Conservation (phyloP, 768 basidiomycete genomes). For the Tylopilus sp. region DNA sequence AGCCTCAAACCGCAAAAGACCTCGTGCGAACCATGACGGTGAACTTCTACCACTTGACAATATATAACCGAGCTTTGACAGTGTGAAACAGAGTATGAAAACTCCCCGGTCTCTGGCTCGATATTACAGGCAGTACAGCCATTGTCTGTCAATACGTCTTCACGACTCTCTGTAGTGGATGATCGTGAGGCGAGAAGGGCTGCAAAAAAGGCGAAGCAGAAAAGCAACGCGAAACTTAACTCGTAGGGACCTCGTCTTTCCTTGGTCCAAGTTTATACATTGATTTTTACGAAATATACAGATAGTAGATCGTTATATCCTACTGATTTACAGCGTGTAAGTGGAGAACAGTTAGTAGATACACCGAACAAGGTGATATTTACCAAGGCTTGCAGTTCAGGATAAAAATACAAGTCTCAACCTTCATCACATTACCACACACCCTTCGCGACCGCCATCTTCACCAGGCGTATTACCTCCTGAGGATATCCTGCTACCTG, state of each 20-base stretch:
- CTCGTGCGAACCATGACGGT: slow-evolving; percentile 64
- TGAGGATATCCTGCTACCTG: slow-evolving; percentile 45
- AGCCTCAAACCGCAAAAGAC: slow-evolving; percentile 45
- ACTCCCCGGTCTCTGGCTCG: slow-evolving; percentile 7
- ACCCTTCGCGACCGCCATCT: slow-evolving; percentile 53
- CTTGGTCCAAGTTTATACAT: slow-evolving; percentile 9
- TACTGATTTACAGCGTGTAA: slow-evolving; percentile 13
- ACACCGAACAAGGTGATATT: slow-evolving; percentile 9
- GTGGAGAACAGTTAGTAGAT: slow-evolving; percentile 13
- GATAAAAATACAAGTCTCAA: slow-evolving; percentile 27
- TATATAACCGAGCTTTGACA: not conserved
- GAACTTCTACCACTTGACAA: not conserved
- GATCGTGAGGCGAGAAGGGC: slow-evolving; percentile 23
- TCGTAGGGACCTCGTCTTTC: slow-evolving; percentile 9
- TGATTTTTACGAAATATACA: slow-evolving; percentile 14
- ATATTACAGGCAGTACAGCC: not conserved
- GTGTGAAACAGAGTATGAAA: slow-evolving; percentile 31
- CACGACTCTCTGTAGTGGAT: slow-evolving; percentile 19
- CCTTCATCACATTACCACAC: slow-evolving; percentile 57
- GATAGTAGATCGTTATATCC: slow-evolving; percentile 12
- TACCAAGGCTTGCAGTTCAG: slow-evolving; percentile 28
- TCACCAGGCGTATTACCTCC: slow-evolving; percentile 51
- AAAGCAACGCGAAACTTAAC: slow-evolving; percentile 11
- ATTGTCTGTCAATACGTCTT: slow-evolving; percentile 4
- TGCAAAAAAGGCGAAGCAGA: slow-evolving; percentile 35